Evolutionary conservation across 345 rosid genomes (phyloP).

Genomic region (Diplotaxis tenuifolia): DNA sequence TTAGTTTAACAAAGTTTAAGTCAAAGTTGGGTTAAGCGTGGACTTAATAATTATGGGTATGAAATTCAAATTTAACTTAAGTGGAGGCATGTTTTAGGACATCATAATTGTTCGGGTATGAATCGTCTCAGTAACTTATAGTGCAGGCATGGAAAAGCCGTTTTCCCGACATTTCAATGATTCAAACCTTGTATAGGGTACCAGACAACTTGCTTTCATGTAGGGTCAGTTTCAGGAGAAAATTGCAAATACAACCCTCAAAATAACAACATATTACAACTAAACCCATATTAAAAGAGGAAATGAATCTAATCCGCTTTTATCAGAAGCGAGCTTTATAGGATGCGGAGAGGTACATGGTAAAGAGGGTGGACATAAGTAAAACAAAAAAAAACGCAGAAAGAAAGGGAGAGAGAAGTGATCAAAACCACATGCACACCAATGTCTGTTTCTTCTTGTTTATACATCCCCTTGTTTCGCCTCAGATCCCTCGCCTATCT

Average conservation of each 20-base stretch:
- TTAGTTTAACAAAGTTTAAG: no score
- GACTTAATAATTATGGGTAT: no score
- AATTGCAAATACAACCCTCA: not conserved
- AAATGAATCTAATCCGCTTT: constrained; percentile 9
- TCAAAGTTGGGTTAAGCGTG: no score
- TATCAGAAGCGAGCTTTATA: not conserved
- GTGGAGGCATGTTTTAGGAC: no score
- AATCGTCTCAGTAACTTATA: no score
- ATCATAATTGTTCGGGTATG: no score
- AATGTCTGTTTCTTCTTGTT: constrained; percentile 32
- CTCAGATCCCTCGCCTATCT: constrained; percentile 35
- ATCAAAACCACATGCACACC: constrained; percentile 27
- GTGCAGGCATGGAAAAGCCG: no score
- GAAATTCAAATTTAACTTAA: no score
- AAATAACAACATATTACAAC: not conserved
- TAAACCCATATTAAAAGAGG: not conserved
- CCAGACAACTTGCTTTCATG: not conserved
- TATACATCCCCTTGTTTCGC: constrained; percentile 28
- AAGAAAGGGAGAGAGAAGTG: not conserved
- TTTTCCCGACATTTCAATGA: no score
- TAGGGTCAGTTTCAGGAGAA: not conserved
- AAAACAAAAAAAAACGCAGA: constrained; percentile 19
- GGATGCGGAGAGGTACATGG: constrained; percentile 12
- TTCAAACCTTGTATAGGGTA: not conserved
- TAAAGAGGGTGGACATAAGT: not conserved